Evolutionary conservation across 805 yeast species (phyloP).

Genomic region (Kluyveromyces nonfermentans): DNA sequence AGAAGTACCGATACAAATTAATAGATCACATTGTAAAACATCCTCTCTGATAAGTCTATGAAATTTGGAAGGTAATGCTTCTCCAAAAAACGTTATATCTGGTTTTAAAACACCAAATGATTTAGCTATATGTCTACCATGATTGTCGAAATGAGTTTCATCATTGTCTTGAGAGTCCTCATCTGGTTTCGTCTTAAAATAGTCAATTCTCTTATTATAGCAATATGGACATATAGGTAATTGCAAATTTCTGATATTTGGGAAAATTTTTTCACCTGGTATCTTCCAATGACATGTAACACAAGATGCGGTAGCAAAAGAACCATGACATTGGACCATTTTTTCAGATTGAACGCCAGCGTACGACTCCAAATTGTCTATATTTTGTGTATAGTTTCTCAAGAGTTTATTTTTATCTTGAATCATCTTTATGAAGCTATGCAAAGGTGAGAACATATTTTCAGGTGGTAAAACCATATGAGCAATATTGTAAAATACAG

Average conservation of each 20-base stretch:
- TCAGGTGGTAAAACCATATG: slow-evolving; percentile 75
- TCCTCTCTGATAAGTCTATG: slow-evolving; percentile 55
- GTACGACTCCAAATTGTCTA: slow-evolving; percentile 75
- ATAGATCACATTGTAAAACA: slow-evolving; percentile 58
- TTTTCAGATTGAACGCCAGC: slow-evolving; percentile 64
- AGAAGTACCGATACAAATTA: slow-evolving; percentile 84
- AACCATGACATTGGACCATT: slow-evolving; percentile 85
- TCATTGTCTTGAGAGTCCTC: slow-evolving; percentile 6
- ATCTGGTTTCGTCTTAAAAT: slow-evolving; percentile 17
- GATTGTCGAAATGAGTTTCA: background rate
- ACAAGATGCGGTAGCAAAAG: slow-evolving; percentile 83
- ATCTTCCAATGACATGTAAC: slow-evolving; percentile 60
- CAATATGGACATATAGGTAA: slow-evolving; percentile 72
- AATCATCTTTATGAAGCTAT: slow-evolving; percentile 63
- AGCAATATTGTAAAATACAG: slow-evolving; percentile 78
- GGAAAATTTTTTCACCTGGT: slow-evolving; percentile 56
- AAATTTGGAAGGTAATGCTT: slow-evolving; percentile 61
- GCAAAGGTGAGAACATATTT: slow-evolving; percentile 60
- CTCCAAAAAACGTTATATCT: slow-evolving; percentile 88
- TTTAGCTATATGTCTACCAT: slow-evolving; percentile 19
- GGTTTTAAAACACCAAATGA: slow-evolving; percentile 83
- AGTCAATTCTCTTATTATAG: slow-evolving; percentile 33
- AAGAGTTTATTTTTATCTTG: slow-evolving; percentile 70
- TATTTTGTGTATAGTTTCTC: slow-evolving; percentile 84
- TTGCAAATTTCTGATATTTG: slow-evolving; percentile 46